Conservation (phyloP, 192 early-diverging fungal species). For the Coemansia sp. region DNA sequence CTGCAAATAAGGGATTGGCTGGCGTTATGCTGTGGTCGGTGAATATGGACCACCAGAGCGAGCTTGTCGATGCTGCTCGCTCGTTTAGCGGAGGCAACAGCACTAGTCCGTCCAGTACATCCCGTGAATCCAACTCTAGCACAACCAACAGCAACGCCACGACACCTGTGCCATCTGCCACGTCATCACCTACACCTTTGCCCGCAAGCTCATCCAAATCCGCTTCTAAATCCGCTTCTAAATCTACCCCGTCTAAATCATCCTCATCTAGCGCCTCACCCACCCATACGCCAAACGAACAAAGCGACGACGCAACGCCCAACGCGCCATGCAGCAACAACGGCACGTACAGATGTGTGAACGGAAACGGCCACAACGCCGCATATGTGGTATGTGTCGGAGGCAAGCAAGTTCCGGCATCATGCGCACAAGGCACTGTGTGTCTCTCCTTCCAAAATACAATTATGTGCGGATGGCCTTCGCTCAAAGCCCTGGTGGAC, state of each 20-base stretch:
- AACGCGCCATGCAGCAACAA: neutral
- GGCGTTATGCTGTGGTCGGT: conserved; percentile 65
- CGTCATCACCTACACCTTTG: neutral
- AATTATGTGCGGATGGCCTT: conserved; percentile 8
- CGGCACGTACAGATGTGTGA: neutral
- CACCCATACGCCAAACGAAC: neutral
- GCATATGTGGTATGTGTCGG: neutral
- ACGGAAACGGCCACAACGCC: neutral
- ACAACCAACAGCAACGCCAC: neutral
- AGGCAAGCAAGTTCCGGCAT: neutral
- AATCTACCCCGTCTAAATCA: neutral
- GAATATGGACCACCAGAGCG: conserved; percentile 53
- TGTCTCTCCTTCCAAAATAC: conserved; percentile 6
- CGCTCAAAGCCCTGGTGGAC: neutral
- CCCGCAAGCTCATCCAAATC: neutral
- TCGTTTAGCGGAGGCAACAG: conserved; percentile 1
- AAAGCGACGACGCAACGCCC: neutral
- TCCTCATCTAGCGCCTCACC: neutral
- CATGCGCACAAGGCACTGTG: neutral
- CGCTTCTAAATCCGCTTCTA: neutral
- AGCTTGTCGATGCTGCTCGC: conserved; percentile 52
- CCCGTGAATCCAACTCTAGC: neutral
- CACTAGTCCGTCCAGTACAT: too few relatives aligned
- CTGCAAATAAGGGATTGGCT: conserved; percentile 51
- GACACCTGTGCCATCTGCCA: neutral